Evolutionary conservation across 345 rosid species (phyloP), one percentile per base, ranked within the genome.

Genomic region (Geranium rotundifolium): DNA sequence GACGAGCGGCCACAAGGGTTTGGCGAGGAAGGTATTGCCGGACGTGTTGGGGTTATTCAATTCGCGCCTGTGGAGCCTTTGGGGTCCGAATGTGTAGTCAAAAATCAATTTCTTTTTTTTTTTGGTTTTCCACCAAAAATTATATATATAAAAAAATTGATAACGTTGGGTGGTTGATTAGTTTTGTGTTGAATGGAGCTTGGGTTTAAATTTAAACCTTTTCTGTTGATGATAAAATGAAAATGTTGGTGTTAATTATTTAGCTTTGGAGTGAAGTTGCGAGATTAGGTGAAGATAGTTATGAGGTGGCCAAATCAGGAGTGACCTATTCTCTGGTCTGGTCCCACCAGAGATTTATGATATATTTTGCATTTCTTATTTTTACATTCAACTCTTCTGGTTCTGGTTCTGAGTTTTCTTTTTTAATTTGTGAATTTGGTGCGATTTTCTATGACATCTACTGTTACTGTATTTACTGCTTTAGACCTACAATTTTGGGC

Each of bases 11-110:
- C 86, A 79, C 72, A 88, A 81, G 76, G 95, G 99, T 29, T 71
- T 93, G 71, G 99, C 83, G 15, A 83, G 97, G 74, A 93, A 93
- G 78, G 95, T 93, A 59, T 63, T 93, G 39, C 97, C 99, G 96
- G 97, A 93, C 84, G 87, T 93, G 78, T 63, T 93, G 64, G 96
- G 97, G 46, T 59, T 93, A 15, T 74, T 93, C 23, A 82, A 90
- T 75, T 93, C 96, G 68, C 92, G 85, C 74, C 76, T 90, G 69
- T 93, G 99, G 96, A 80, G 81, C 18, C 90, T 93, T 75, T 90
- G 90, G 99, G 73, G 72, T 88, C 92, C 97, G 77, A 80, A 77
- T 80, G 81, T 85, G 63, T 89, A 82, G 77, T 37, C 13, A 19
- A 49, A 41, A 41, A 34, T 41, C 13, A 41, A 41, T 9, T 41